These are phyloP conservation scores for Boletus sp. DNA, from an alignment of 768 basidiomycete species.

Conservation along the genomic window DNA sequence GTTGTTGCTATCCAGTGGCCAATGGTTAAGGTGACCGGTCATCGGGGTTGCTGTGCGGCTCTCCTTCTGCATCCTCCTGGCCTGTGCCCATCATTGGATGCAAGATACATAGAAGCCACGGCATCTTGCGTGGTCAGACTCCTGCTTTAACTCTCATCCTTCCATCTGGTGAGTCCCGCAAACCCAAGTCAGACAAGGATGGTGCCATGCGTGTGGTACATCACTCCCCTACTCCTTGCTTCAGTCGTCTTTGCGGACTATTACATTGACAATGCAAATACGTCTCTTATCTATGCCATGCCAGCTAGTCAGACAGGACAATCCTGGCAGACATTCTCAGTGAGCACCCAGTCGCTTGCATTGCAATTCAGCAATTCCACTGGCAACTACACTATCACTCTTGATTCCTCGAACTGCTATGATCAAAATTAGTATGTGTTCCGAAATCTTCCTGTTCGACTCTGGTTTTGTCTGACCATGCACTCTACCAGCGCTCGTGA, in stretches of 20 bases:
- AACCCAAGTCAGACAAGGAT: background rate
- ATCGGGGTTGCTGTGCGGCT: constrained; percentile 6
- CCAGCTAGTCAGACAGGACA: constrained; percentile 8
- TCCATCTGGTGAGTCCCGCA: background rate
- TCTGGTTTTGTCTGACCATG: background rate
- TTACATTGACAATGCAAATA: constrained; percentile 24
- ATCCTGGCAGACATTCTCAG: constrained; percentile 16
- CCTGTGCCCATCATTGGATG: no score
- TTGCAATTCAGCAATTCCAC: constrained; percentile 17
- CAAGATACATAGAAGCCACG: background rate
- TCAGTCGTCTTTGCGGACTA: constrained; percentile 19
- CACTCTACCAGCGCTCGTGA: constrained; percentile 17
- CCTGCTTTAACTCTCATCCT: background rate
- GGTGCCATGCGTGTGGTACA: background rate
- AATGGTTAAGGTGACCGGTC: no score
- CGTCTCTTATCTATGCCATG: constrained; percentile 21
- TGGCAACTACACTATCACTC: constrained; percentile 15
- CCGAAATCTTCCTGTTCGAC: background rate
- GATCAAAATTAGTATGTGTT: constrained; percentile 26
- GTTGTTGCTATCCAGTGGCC: no score
- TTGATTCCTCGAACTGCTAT: constrained; percentile 22
- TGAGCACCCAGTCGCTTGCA: background rate
- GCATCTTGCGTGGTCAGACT: background rate
- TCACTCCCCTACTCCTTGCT: constrained; percentile 12
- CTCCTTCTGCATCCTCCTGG: background rate